A percentile compares a stretch with the other conserved stretches of the same genome.
phyloP scores from a whole-genome alignment of 495 filamentous ascomycete genomes.

The Pseudotulostoma volvatum region DNA sequence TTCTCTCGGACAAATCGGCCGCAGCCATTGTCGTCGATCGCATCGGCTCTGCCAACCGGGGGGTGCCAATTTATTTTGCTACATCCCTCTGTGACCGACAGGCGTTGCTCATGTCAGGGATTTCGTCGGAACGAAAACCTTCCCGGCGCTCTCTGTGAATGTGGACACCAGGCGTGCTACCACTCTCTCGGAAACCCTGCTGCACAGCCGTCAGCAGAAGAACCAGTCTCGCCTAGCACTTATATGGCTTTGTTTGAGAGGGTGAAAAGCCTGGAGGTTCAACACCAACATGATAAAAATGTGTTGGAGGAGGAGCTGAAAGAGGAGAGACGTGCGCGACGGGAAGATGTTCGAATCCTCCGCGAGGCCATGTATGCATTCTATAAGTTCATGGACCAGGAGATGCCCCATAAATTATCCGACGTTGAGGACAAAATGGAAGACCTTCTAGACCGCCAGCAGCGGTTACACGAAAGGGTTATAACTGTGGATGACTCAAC shows the following conservation, averaged over 20 bases:
- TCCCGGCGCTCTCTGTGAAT: conserved; percentile 16
- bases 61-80: conserved; percentile 16
- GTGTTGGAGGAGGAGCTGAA: conserved; percentile 1
- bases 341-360: conserved; percentile 1
- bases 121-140: conserved; percentile 10
- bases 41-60: conserved; percentile 11
- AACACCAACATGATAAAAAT: not conserved
- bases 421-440: conserved; percentile 4
- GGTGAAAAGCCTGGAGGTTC: not conserved
- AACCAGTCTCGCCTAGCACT: not conserved
- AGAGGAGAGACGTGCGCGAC: not conserved
- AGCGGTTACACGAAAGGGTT: conserved; percentile 1
- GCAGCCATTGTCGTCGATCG: not conserved
- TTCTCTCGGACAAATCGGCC: not conserved
- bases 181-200: conserved; percentile 8
- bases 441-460: not conserved
- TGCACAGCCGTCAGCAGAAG: not conserved
- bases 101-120: conserved; percentile 17
- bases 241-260: conserved; percentile 1
- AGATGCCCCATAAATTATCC: not conserved
- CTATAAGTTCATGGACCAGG: conserved; percentile 1
- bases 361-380: conserved; percentile 2
- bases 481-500: conserved; percentile 3
- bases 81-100: conserved; percentile 6
- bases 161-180: conserved; percentile 21